A percentile compares a stretch with the other conserved stretches of the same genome.
phyloP scores from a whole-genome alignment of 352 stramenopile genomes.

The Phytophthora sojae region DNA sequence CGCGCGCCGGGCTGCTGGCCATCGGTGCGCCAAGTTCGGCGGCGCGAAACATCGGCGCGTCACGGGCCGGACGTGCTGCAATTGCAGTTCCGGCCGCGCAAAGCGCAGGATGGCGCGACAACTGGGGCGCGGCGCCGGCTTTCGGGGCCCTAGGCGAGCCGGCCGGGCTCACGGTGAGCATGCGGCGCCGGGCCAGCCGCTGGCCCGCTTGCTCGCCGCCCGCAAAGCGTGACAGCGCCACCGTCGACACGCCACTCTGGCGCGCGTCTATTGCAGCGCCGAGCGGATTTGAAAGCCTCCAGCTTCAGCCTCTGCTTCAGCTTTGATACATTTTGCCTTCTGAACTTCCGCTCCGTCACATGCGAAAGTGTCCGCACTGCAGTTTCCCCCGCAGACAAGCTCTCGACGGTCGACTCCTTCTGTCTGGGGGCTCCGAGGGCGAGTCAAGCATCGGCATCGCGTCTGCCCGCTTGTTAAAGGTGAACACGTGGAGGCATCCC shows the following conservation, averaged over 20 bases:
- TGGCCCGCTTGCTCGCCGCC: background rate
- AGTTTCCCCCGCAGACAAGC: background rate
- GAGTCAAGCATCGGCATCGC: background rate
- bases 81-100: constrained; percentile 30
- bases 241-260: constrained; percentile 22
- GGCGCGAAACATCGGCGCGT: constrained; percentile 36
- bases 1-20: constrained; percentile 20
- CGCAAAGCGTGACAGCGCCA: constrained; percentile 11
- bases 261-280: constrained; percentile 22
- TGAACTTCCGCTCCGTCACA: constrained; percentile 13
- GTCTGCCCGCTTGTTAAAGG: constrained; percentile 21
- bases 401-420: background rate
- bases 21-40: constrained; percentile 20
- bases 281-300: constrained; percentile 19
- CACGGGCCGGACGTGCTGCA: constrained; percentile 13
- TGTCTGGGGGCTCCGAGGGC: background rate
- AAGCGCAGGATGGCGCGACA: constrained; percentile 27
- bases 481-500: constrained; percentile 5
- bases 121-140: constrained; percentile 6
- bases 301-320: background rate
- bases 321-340: constrained; percentile 18
- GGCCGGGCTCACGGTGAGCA: background rate
- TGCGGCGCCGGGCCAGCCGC: background rate
- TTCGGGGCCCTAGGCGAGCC: background rate
- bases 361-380: constrained; percentile 4